Evolutionary conservation across 768 basidiomycete genomes (phyloP), one percentile per base, ranked within the genome.

Genomic region (Lactarius deliciosus): DNA sequence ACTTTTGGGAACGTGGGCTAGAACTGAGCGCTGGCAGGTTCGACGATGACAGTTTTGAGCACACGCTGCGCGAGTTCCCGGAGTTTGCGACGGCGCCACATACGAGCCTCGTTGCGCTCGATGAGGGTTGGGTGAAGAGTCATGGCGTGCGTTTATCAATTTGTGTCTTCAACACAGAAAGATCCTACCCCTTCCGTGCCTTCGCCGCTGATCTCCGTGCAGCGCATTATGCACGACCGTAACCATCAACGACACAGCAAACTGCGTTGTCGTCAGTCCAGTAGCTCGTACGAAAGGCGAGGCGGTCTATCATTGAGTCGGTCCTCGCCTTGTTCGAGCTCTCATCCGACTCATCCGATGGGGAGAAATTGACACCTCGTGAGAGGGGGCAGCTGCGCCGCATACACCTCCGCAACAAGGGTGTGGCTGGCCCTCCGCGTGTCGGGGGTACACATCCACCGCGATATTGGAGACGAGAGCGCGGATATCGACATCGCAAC

Each of bases 71-170:
- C 68, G 80, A 81, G 30, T 99, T 99, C 79, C 95, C 97, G 22
- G 94, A 98, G 76, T 83, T 83, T 64, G 74, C 75, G 25, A 72
- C 75, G 62, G 71, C 74, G 58, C 74, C 76, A 5, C 74, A 78
- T 56, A 78, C 77, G 40, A 78, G 79, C 41, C 77, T 90, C 18
- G 70, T 74, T 57, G 77, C 84, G 72, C 79, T 98, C 7, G 89
- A 96, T 75, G 97, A 99, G 76, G 90, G 95, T 1, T 87, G 86
- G 84, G 88, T 98, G 87, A 99, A 99, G 87, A 89, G 75, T 81
- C 84, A 66, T 99, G 97, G 97, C 81, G 96, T 59, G 84, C 83
- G 7, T 98, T 96, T 75, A 93, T 96, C 76, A 83, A 83, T 67
- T 75, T 81, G 88, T 94, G 72, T 11, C n/a, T 8, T 10, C 20